Evolutionary conservation across 1,284 basidiomycete genomes (phyloP), one percentile per base, ranked within the genome.

Genomic region (Tilletia horrida): DNA sequence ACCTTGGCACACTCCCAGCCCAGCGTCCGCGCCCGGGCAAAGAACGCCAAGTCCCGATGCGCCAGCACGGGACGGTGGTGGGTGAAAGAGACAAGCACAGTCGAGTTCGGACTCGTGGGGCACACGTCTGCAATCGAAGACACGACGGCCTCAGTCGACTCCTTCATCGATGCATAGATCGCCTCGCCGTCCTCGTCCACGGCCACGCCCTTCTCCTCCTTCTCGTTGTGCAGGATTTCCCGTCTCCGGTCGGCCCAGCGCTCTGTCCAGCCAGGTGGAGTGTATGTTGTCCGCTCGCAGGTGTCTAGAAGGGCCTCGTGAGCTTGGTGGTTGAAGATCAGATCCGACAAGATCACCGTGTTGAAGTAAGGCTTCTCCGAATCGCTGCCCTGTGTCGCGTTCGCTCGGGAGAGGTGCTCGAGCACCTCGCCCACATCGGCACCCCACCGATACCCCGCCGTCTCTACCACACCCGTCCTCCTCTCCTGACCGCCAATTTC

Each of bases 11-110:
- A 91, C 1, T 71, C 78, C 93, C 93, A 97, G 0, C 91, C 91
- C 18, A 83, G 82, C 29, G 84, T 82, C 52, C 83, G 77, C 0
- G 92, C 91, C 75, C 88, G 86, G 0, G 80, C 76, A 78, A 97
- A 92, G 83, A 97, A 97, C 3, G 86, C 86, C 84, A 93, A 87
- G 79, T 97, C 92, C 25, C 89, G 88, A 67, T 91, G 85, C 0
- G 91, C 91, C 18, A 94, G 63, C 29, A 87, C 75, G 89, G 89
- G 93, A 0, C 91, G 86, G 77, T 97, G 95, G 73, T 97, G 94
- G 0, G 90, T 91, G 82, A 91, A 95, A 83, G 97, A 97, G 1
- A 95, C 91, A 1, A 97, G 87, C 1, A 92, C 86, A 64, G 85
- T 86, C 0, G 90, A 50, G 6, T 16, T 25, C 27, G 63, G 44